Percentiles rank a stretch among this genome's conserved stretches.
Conservation (phyloP, 371 early-diverging fungal species). For the Cokeromyces recurvatus region DNA sequence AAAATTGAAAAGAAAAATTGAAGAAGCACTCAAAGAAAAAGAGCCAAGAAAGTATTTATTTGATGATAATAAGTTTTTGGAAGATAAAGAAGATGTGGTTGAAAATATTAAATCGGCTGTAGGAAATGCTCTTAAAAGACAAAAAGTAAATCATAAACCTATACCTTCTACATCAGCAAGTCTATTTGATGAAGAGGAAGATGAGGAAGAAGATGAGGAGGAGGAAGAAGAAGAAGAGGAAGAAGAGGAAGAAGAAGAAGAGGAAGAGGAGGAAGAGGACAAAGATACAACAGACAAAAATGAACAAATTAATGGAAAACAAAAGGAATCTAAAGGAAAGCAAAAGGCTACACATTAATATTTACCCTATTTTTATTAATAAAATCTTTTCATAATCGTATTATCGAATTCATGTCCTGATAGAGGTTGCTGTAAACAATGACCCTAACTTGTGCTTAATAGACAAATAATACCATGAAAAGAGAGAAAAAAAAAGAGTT, state of each 20-base stretch:
- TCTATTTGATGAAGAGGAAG: conserved; percentile 40
- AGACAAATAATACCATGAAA: no score
- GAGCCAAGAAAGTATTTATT: conserved; percentile 71
- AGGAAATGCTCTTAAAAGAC: conserved; percentile 36
- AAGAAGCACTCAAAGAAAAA: conserved; percentile 68
- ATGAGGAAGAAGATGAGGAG: conserved; percentile 16
- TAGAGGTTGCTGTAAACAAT: no score
- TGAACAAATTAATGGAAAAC: neutral
- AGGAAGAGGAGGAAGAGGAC: conserved; percentile 14
- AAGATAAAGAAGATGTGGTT: conserved; percentile 68
- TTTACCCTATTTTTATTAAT: no score
- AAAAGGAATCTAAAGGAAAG: no score
- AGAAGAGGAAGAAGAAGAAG: conserved; percentile 22
- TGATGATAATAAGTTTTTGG: conserved; percentile 76
- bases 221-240: conserved; percentile 10
- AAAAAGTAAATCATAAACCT: conserved; percentile 20
- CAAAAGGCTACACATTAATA: no score
- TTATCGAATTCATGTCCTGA: no score
- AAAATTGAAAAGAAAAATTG: conserved; percentile 75
- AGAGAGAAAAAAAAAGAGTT: no score
- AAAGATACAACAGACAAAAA: conserved; percentile 15
- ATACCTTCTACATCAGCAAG: conserved; percentile 19
- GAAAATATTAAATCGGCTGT: conserved; percentile 74
- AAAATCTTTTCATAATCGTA: no score
- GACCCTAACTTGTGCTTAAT: no score